Base-by-base conservation (phyloP, 2,329 filamentous ascomycete species). In the Trichoderma arundinaceum region DNA sequence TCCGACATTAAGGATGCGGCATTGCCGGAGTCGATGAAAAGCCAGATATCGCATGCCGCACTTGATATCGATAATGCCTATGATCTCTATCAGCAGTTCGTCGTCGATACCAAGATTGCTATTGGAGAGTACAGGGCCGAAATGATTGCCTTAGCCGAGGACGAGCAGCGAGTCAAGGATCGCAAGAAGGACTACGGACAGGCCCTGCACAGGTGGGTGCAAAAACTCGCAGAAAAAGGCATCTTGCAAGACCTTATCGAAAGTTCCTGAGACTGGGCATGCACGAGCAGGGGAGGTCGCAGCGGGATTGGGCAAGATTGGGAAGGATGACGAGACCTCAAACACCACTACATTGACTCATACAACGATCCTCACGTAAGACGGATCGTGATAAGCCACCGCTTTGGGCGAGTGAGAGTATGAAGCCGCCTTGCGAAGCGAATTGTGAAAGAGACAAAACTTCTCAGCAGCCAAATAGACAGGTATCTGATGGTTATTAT, bases 171-270 rank as follows among this genome's bases (percentile, higher is more conserved):
- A 53, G 85, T 87, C 3, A 77, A 78, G 22, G 82, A 83, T 33
- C 80, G 88, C 2, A 84, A 85, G 71, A 84, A 87, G 72, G 91
- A 96, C 72, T 91, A 91, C 72, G 88, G 86, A 0, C 86, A 87
- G 0, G 86, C 88, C 0, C 82, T 94, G 22, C 87, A 91, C 70
- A 80, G 77, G 43, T 94, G 91, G 88, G 77, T 94, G 51, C 83
- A 84, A 69, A 86, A 85, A 68, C 81, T 96, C 65, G 90, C 90
- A 1, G 86, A 88, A 66, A 88, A 89, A 71, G 87, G 86, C 1
- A 77, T 86, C 1, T 75, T 95, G 64, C 78, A 81, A 69, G 77
- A 81, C 41, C 54, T 78, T 4, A 75, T 79, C 10, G 72, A 71
- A 13, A 66, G 69, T 32, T 70, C 54, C 28, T 65, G 7, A 53